phyloP scores from a whole-genome alignment of 805 yeast genomes.

The Ogataea trehaloabstinens region DNA sequence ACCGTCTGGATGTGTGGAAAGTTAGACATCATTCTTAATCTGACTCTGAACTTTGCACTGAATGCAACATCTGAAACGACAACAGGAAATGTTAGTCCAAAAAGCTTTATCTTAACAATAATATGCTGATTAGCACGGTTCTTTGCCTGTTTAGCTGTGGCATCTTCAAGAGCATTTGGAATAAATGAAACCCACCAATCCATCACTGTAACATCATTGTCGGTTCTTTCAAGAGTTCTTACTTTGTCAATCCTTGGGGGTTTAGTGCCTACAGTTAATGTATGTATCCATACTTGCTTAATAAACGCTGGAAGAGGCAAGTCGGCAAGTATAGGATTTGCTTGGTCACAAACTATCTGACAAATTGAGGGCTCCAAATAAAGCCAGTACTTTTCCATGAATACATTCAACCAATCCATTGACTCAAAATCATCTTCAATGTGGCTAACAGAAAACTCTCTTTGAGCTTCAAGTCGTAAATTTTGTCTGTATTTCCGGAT shows the following conservation, averaged over 20 bases:
- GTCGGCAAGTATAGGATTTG: constrained; percentile 76
- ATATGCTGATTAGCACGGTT: constrained; percentile 81
- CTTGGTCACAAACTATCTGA: constrained; percentile 81
- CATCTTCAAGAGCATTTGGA: constrained; percentile 85
- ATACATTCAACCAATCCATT: constrained; percentile 92
- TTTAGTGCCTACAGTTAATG: constrained; percentile 90
- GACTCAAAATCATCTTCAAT: constrained; percentile 90
- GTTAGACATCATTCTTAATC: constrained; percentile 84
- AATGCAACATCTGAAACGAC: constrained; percentile 79
- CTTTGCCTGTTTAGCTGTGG: constrained; percentile 80
- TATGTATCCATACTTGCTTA: constrained; percentile 79
- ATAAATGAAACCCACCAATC: constrained; percentile 93
- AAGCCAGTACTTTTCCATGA: constrained; percentile 89
- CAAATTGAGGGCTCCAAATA: constrained; percentile 86
- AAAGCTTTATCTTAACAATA: constrained; percentile 73
- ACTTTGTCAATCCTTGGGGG: constrained; percentile 93
- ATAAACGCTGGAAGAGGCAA: constrained; percentile 80
- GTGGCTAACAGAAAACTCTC: constrained; percentile 76
- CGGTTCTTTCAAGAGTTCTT: constrained; percentile 86
- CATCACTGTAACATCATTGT: constrained; percentile 92
- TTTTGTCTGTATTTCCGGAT: constrained; percentile 73
- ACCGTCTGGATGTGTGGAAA: constrained; percentile 94
- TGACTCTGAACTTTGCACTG: constrained; percentile 68
- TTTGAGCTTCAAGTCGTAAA: constrained; percentile 77
- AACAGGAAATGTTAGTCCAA: constrained; percentile 80